A percentile compares a stretch with the other conserved stretches of the same genome.
Evolutionary conservation across 371 early-diverging fungal species (phyloP).

Genomic region (Mortierella sp.): DNA sequence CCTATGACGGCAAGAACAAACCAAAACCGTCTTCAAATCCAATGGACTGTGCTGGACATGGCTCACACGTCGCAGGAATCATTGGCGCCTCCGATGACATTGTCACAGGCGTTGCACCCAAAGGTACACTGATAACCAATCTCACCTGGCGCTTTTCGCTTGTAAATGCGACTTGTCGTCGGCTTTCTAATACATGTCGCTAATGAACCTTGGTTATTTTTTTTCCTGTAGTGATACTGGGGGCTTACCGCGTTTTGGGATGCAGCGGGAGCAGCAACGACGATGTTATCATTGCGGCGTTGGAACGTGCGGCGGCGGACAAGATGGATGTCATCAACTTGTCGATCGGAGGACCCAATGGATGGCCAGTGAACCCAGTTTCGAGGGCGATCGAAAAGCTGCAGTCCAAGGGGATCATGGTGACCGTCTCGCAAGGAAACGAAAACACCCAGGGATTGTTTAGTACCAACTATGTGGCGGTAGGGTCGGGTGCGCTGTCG

Average conservation of each 20-base stretch:
- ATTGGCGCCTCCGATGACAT: constrained; percentile 24
- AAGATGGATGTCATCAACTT: constrained; percentile 76
- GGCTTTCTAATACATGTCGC: not conserved
- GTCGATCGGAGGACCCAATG: constrained; percentile 64
- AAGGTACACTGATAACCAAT: too few species aligned
- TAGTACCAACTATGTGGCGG: constrained; percentile 38
- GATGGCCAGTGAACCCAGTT: constrained; percentile 32
- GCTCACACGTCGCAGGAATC: constrained; percentile 72
- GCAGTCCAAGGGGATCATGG: constrained; percentile 13
- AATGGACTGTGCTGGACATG: constrained; percentile 74
- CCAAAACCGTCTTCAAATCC: constrained; percentile 62
- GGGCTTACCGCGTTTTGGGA: constrained; percentile 47
- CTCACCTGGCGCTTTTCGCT: too few species aligned
- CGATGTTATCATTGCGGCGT: constrained; percentile 80
- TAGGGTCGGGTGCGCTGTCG: constrained; percentile 11
- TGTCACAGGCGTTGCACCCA: constrained; percentile 53
- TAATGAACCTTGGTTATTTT: too few species aligned
- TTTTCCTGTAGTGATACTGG: constrained; percentile 26
- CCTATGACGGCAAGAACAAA: constrained; percentile 59
- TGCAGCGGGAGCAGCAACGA: constrained; percentile 65
- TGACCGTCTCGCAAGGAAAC: constrained; percentile 42
- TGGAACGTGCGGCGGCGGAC: constrained; percentile 77
- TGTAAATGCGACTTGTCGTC: too few species aligned
- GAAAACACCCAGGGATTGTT: constrained; percentile 33
- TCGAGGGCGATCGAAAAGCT: constrained; percentile 15